Conservation (phyloP, 371 early-diverging fungal species). For the Blyttiomyces sp. region DNA sequence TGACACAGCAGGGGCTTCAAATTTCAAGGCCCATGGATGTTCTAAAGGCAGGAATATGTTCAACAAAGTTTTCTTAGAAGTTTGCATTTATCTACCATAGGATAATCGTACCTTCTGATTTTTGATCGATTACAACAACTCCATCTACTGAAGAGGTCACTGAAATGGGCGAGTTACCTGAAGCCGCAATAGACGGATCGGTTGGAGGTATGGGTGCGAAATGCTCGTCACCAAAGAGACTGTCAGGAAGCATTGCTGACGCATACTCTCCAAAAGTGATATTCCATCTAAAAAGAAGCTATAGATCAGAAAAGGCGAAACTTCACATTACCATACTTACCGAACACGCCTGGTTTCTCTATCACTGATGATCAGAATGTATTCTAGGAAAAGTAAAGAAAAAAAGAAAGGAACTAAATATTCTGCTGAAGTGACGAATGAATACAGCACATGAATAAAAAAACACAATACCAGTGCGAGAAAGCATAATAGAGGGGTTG, state of each 20-base stretch:
- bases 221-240: not conserved
- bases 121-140: constrained; percentile 5
- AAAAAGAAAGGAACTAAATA: not conserved
- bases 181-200: not conserved
- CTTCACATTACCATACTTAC: constrained; percentile 2
- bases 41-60: not conserved
- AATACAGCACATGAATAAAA: not conserved
- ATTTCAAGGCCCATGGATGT: constrained; percentile 12
- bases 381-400: constrained; percentile 10
- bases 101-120: constrained; percentile 4
- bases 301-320: not conserved
- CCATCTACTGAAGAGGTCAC: constrained; percentile 22
- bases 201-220: not conserved
- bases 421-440: not conserved
- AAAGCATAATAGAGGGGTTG: constrained; percentile 23
- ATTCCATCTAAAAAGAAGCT: constrained; percentile 30
- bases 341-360: constrained; percentile 15
- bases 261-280: constrained; percentile 39
- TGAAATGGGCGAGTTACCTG: not conserved
- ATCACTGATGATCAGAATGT: constrained; percentile 31
- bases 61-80: not conserved
- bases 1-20: constrained; percentile 31
- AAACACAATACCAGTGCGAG: constrained; percentile 14
- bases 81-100: no score
- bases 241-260: constrained; percentile 16